Evolutionary conservation across 306 rosid genomes (phyloP).

Genomic region (Leucaena leucocephala): DNA sequence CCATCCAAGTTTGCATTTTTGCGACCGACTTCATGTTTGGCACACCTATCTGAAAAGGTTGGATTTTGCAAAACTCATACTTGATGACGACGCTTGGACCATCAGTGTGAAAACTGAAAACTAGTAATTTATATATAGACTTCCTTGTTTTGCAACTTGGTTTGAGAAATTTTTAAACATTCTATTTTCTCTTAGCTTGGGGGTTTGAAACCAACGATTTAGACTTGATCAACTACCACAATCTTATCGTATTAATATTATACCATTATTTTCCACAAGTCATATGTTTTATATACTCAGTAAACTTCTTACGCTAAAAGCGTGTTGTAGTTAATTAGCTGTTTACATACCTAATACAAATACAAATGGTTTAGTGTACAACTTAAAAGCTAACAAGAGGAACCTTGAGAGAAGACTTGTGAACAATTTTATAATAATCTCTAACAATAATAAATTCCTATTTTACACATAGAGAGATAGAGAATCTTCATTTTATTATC

Average conservation of each 20-base stretch:
- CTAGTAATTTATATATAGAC: background rate
- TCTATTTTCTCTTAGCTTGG: background rate
- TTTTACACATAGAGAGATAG: background rate
- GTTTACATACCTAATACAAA: background rate
- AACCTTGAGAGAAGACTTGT: background rate
- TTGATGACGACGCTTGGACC: background rate
- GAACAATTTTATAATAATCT: background rate
- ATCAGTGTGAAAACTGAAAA: background rate
- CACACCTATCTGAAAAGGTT: background rate
- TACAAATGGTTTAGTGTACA: background rate
- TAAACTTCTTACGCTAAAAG: background rate
- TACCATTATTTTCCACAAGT: background rate
- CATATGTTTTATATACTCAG: background rate
- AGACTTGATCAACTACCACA: background rate
- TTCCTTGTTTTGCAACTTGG: background rate
- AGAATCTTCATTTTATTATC: background rate
- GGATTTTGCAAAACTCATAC: background rate
- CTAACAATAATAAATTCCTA: background rate
- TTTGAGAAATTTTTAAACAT: background rate
- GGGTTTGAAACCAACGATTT: background rate
- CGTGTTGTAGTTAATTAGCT: background rate
- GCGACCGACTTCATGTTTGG: slow-evolving; percentile 6
- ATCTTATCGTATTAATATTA: background rate
- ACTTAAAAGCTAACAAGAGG: background rate
- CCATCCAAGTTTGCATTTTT: background rate